Evolutionary conservation across 768 basidiomycete genomes (phyloP), one percentile per base, ranked within the genome.

Genomic region (Mycena metata): DNA sequence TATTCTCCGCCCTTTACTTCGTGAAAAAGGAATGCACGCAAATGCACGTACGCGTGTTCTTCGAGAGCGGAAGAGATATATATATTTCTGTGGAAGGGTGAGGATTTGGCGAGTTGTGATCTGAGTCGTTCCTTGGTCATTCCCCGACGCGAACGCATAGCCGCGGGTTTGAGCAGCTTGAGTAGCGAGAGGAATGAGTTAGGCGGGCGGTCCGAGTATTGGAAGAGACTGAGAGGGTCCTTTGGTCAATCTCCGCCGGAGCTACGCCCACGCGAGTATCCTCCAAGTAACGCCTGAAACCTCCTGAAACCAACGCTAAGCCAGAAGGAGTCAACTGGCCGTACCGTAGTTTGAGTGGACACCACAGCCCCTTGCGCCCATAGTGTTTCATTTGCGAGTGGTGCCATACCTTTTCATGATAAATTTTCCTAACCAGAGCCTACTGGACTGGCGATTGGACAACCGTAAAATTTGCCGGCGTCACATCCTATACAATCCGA

Each of bases 381-480:
- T 30, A 3, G 30, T 6, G 30, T 6, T 30, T 30, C 30, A 3
- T 30, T 30, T 6, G 30, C 30, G 30, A 35, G 54, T 55, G 23
- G 54, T 16, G 23, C 39, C 36, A 55, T 55, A 15, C 23, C 42
- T 23, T 24, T 24, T 42, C 3, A 17, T 24, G 43, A 43, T 16
- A 5, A 21, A 30, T 41, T 60, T 51, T 60, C 47, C 17, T n/a
- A n/a, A n/a, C n/a, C n/a, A n/a, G n/a, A 11, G 19, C 50, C 13
- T 24, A 21, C 10, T 33, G n/a, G 43, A 10, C 45, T 50, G 36
- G 45, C 39, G 55, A 64, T 64, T 64, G 63, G 63, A 5, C 55
- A 64, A 64, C 41, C 46, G 55, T 57, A 49, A 64, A 64, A 16
- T 10, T 49, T 57, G 46, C 36, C 50, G 62, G 13, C 54, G 41